phyloP scores from a whole-genome alignment of 2,329 filamentous ascomycete genomes.

The Ophiostoma sp. region DNA sequence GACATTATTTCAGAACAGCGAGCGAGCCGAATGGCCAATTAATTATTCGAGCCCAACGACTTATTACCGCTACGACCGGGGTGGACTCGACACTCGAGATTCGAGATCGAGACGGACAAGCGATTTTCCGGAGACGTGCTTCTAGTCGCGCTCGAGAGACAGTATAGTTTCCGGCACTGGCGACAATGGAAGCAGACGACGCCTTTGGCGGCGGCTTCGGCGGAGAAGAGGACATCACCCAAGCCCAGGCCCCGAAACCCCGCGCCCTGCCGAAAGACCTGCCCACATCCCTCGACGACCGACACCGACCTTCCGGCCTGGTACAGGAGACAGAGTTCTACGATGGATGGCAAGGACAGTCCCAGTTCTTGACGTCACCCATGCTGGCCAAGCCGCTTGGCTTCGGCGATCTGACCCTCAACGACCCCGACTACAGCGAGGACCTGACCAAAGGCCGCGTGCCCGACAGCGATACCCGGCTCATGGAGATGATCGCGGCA shows the following conservation, averaged over 20 bases:
- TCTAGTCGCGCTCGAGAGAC: not conserved
- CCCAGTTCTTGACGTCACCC: slow-evolving; percentile 86
- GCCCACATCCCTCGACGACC: slow-evolving; percentile 86
- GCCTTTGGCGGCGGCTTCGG: slow-evolving; percentile 24
- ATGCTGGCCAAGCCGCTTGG: slow-evolving; percentile 76
- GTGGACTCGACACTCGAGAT: not conserved
- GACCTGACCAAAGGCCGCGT: slow-evolving; percentile 50
- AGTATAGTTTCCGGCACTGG: not conserved
- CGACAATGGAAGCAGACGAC: slow-evolving; percentile 20
- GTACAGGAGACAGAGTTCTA: slow-evolving; percentile 91
- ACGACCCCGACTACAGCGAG: slow-evolving; percentile 70
- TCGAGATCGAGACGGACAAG: not conserved
- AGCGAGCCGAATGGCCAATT: not conserved
- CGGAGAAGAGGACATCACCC: slow-evolving; percentile 19
- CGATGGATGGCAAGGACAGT: slow-evolving; percentile 98
- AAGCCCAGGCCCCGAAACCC: slow-evolving; percentile 44
- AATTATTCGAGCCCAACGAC: not conserved
- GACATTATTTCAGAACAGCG: not conserved
- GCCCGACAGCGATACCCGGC: slow-evolving; percentile 72
- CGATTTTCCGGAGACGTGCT: not conserved
- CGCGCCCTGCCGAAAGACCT: slow-evolving; percentile 71
- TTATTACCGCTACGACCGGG: not conserved
- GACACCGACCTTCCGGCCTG: slow-evolving; percentile 61
- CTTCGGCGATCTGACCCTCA: slow-evolving; percentile 75
- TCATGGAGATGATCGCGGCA: slow-evolving; percentile 94